Conservation (phyloP, 352 stramenopile species). For the Saprolegnia diclina region DNA sequence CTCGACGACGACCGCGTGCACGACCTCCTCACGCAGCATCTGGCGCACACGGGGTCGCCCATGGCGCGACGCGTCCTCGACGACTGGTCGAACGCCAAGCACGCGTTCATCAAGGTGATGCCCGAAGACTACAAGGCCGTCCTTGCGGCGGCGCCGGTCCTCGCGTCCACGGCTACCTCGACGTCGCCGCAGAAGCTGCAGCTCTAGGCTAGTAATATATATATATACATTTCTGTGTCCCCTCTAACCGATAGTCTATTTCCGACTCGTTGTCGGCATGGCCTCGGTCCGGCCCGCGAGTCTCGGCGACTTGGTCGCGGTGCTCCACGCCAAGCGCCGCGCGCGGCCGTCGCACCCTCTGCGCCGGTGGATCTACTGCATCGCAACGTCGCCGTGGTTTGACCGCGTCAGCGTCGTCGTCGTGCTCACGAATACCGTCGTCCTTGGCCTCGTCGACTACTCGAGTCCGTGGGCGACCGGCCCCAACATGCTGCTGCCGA, state of each 20-base stretch:
- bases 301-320: background rate
- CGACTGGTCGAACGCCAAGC: conserved; percentile 64
- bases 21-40: conserved; percentile 84
- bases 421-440: conserved; percentile 76
- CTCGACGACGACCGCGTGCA: conserved; percentile 78
- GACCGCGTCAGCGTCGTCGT: conserved; percentile 80
- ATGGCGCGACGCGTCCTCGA: conserved; percentile 84
- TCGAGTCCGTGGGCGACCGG: conserved; percentile 43
- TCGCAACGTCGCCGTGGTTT: conserved; percentile 66
- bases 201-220: too few species aligned
- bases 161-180: background rate
- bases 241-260: too few species aligned
- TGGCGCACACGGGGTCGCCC: conserved; percentile 80
- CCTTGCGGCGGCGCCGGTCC: conserved; percentile 24
- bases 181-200: background rate
- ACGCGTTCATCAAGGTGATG: conserved; percentile 60
- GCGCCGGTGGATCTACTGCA: conserved; percentile 1
- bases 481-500: conserved; percentile 36
- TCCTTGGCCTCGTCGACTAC: conserved; percentile 76
- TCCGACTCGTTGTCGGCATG: background rate
- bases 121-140: conserved; percentile 62
- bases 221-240: too few species aligned
- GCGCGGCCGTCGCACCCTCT: conserved; percentile 8
- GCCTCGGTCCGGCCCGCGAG: background rate
- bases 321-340: background rate